phyloP scores from a whole-genome alignment of 345 rosid species.

The Rubroshorea leprosula region DNA sequence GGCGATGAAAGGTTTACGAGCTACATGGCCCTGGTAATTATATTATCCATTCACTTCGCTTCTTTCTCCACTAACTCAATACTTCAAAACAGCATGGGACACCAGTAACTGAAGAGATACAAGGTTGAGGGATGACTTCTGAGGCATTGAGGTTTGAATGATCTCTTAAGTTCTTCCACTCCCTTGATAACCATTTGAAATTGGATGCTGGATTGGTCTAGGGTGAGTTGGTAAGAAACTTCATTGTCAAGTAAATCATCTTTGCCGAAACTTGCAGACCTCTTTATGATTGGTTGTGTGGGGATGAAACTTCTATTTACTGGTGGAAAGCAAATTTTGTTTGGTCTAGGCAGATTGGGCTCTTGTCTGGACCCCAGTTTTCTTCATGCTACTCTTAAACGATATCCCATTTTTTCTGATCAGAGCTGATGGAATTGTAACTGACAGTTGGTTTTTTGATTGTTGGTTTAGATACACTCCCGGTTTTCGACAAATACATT shows the following conservation, averaged over 20 bases:
- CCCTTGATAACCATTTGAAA: conserved; percentile 75
- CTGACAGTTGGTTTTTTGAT: conserved; percentile 19
- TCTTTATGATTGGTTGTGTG: conserved; percentile 43
- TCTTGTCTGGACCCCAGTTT: conserved; percentile 24
- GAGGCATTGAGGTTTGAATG: conserved; percentile 99
- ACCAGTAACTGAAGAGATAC: conserved; percentile 78
- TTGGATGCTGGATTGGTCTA: conserved; percentile 69
- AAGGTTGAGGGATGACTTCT: conserved; percentile 99
- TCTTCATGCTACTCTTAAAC: conserved; percentile 9
- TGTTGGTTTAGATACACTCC: conserved; percentile 72
- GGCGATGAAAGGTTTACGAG: conserved; percentile 99
- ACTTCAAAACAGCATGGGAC: conserved; percentile 96
- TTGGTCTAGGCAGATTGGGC: conserved; percentile 42
- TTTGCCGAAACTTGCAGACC: conserved; percentile 63
- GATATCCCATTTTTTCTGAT: conserved; percentile 17
- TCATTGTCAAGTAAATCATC: conserved; percentile 63
- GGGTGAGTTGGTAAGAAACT: conserved; percentile 87
- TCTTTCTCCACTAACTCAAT: conserved; percentile 74
- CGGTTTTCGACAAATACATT: conserved; percentile 97
- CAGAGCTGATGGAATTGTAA: conserved; percentile 6
- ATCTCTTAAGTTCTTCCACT: conserved; percentile 98
- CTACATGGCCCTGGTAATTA: conserved; percentile 99
- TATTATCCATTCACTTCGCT: conserved; percentile 63
- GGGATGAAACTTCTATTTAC: conserved; percentile 43
- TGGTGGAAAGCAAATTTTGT: conserved; percentile 44